Base-by-base conservation (phyloP, 148 eudicot species). In the Chenopodium album region DNA sequence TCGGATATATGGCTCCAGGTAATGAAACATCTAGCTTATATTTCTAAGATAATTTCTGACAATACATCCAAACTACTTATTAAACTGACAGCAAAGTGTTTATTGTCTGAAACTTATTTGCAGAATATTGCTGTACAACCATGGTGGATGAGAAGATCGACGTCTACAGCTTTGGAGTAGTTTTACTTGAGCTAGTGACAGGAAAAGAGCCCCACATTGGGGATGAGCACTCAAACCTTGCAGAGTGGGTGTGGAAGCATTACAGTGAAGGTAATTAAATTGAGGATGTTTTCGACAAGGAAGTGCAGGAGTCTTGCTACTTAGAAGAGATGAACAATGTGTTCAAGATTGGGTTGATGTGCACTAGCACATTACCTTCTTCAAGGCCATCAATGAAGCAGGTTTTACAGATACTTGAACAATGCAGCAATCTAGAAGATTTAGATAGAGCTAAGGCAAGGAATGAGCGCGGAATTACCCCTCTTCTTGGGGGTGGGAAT, bases 221-320 rank as follows among this genome's bases (percentile, higher is more conserved):
- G 70, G 92, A 86, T 44, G 92, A 90, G 60, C 71, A 87, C 86
- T 82, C 89, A 52, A 88, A 88, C 85, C 91, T 94, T 0, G 97
- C 93, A 12, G 97, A 92, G 75, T 92, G 97, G 98, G 91, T 95
- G 14, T 94, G 95, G 98, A 85, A 29, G 75, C 89, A 91, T 47
- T 90, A 83, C 75, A 87, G 84, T 26, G 80, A 87, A 54, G 94
- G 86, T 32, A 81, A 79, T 11, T 80, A 91, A 4, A 76, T 92
- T 20, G 67, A 5, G 0, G 91, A 89, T 31, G 82, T 77, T 28
- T 76, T 93, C 0, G 95, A 94, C 47, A 78, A 82, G 47, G 85
- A 89, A 32, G 80, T 90, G 19, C 86, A 74, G 68, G 87, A 89
- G 34, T 73, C 82, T 6, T 31, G 62, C 14, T 85, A 86, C 81